These are phyloP conservation scores for Smithsoniella earleae DNA, from an alignment of 163 green algal species.

Conservation along the genomic window DNA sequence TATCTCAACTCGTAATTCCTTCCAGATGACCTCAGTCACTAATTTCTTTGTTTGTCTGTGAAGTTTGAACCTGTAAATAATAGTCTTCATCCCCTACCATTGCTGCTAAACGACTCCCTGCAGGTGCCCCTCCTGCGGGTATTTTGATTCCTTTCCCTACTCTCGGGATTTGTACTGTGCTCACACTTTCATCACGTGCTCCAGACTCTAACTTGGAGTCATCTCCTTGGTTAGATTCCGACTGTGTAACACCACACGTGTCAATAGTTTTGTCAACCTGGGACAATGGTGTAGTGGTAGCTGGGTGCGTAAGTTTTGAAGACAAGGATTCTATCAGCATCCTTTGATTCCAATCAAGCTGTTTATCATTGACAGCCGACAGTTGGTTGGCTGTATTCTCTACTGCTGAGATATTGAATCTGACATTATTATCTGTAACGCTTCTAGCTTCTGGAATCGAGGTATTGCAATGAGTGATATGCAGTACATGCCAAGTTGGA, in stretches of 20 bases:
- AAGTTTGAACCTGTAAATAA: neutral
- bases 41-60: neutral
- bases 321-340: too few relatives aligned
- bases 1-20: too few relatives aligned
- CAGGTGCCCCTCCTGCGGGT: constrained; percentile 6
- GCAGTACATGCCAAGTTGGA: too few relatives aligned
- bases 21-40: neutral
- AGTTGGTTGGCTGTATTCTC: neutral
- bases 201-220: neutral
- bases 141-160: constrained; percentile 17
- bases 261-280: neutral
- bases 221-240: neutral
- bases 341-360: too few relatives aligned
- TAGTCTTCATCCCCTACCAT: constrained; percentile 25
- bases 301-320: neutral
- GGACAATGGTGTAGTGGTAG: neutral
- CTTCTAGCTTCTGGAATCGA: too few relatives aligned
- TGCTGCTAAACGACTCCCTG: constrained; percentile 9
- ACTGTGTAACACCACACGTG: neutral
- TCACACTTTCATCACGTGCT: neutral
- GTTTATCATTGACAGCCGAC: too few relatives aligned
- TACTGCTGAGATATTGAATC: too few relatives aligned
- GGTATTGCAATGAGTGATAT: too few relatives aligned
- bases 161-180: neutral
- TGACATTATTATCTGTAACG: too few relatives aligned